phyloP scores from a whole-genome alignment of 2,329 filamentous ascomycete species.

The Chaetomiaceae sp. region DNA sequence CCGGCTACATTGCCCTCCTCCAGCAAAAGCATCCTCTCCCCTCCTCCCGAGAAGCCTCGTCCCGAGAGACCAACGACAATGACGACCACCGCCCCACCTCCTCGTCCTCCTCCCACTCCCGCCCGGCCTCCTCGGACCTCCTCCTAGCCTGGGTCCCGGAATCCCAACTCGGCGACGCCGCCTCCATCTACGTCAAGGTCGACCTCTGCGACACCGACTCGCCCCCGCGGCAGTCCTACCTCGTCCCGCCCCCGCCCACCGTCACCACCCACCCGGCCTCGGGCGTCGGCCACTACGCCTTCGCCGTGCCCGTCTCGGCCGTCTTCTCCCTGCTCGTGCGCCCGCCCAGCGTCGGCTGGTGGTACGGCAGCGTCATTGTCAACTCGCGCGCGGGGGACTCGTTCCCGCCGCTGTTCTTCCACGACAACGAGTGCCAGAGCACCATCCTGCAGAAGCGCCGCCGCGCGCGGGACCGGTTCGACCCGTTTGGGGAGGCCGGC shows the following conservation, averaged over 20 bases:
- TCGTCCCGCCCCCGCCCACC: conserved; percentile 87
- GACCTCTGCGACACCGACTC: conserved; percentile 79
- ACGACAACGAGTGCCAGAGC: conserved; percentile 93
- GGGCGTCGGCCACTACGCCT: conserved; percentile 75
- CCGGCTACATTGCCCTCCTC: conserved; percentile 86
- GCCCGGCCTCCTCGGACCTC: conserved; percentile 60
- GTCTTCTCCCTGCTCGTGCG: conserved; percentile 88
- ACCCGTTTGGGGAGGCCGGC: conserved; percentile 80
- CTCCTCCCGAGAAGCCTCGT: conserved; percentile 41
- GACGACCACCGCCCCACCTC: conserved; percentile 31
- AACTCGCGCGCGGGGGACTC: conserved; percentile 88
- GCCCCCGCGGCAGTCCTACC: conserved; percentile 78
- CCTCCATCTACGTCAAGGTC: conserved; percentile 90
- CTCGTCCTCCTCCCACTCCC: conserved; percentile 34
- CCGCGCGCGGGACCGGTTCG: conserved; percentile 76
- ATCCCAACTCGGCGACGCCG: conserved; percentile 76
- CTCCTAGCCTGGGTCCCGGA: conserved; percentile 94
- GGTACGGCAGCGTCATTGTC: conserved; percentile 93
- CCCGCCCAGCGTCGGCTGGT: conserved; percentile 93
- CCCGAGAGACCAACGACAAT: neutral
- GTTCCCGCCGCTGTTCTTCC: conserved; percentile 94
- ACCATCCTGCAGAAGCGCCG: conserved; percentile 93
- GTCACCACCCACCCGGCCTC: conserved; percentile 70
- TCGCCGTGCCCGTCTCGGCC: conserved; percentile 83
- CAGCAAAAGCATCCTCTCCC: conserved; percentile 69